Percentiles rank a stretch among this genome's conserved stretches.
Evolutionary conservation across 495 filamentous ascomycete species (phyloP).

Genomic region (Trichocladium uniseriatum): DNA sequence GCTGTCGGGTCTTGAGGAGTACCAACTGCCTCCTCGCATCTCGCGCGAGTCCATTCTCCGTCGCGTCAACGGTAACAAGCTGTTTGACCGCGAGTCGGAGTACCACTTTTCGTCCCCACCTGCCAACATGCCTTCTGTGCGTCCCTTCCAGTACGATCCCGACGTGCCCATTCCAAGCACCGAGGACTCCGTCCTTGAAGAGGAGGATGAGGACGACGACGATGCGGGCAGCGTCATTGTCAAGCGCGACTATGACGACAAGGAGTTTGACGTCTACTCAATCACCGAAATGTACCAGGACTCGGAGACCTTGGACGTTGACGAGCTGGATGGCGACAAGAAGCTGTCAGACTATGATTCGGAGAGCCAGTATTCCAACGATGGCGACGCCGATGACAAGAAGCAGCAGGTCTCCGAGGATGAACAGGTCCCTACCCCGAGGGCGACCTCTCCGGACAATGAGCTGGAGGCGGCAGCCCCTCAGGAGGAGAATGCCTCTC

Average conservation of each 20-base stretch:
- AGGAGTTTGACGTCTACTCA: slow-evolving; percentile 57
- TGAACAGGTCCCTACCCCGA: slow-evolving; percentile 39
- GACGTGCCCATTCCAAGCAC: slow-evolving; percentile 78
- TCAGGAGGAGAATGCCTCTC: neutral
- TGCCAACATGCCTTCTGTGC: slow-evolving; percentile 45
- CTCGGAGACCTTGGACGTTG: slow-evolving; percentile 31
- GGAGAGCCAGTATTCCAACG: slow-evolving; percentile 23
- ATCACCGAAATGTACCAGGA: slow-evolving; percentile 54
- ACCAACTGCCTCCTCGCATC: slow-evolving; percentile 63
- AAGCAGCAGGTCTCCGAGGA: slow-evolving; percentile 8
- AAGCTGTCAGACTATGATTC: slow-evolving; percentile 15
- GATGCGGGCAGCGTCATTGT: slow-evolving; percentile 51
- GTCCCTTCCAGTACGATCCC: slow-evolving; percentile 54
- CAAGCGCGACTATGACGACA: slow-evolving; percentile 56
- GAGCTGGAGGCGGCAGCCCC: slow-evolving; percentile 17
- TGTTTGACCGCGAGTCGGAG: slow-evolving; percentile 48
- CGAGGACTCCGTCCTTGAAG: slow-evolving; percentile 41
- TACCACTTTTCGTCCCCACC: slow-evolving; percentile 51
- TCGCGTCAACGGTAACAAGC: slow-evolving; percentile 67
- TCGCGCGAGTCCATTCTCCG: slow-evolving; percentile 89
- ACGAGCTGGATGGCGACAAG: slow-evolving; percentile 31
- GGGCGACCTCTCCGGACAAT: slow-evolving; percentile 27
- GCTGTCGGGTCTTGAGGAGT: slow-evolving; percentile 45
- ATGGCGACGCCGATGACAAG: slow-evolving; percentile 1
- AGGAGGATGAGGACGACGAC: slow-evolving; percentile 42